Evolutionary conservation across 768 basidiomycete genomes (phyloP), one percentile per base, ranked within the genome.

Genomic region (Panaeolus papilionaceus): DNA sequence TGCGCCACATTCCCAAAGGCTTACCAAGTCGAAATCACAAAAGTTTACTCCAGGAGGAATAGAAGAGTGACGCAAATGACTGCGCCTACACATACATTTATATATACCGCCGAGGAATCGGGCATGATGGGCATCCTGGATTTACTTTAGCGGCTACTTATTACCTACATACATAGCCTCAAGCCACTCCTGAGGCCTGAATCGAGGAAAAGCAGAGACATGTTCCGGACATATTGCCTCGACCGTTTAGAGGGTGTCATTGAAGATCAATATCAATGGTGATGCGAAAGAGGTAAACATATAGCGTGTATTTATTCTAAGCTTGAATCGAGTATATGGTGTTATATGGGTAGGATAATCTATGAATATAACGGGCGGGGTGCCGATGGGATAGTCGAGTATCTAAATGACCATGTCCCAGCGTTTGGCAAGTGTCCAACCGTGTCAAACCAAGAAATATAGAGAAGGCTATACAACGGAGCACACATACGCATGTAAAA

Each of bases 131-230:
- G 18, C 23, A 26, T 58, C 54, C 54, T 58, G 54, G 16, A 58
- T 58, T 33, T 37, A 58, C 54, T 28, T 37, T 37, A 1, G 33
- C 54, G 33, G 54, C 14, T 18, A 33, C n/a, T 58, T 44, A 18
- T 44, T 44, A 16, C 5, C 42, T 18, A 40, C 23, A 6, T 26
- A 26, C 49, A 26, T 26, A 28, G 28, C 6, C 28, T 58, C 26
- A 58, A 26, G 54, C 28, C 54, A 58, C 54, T 58, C 54, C 54
- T 58, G 54, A 58, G 16, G 37, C 33, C 28, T 37, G 54, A 14
- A 58, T 58, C 14, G 28, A 58, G 54, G 37, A 49, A 14, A 20
- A 16, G 14, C 5, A 44, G 8, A 49, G n/a, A 20, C 20, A 49
- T 23, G 28, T 14, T 58, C 54, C 54, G 28, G 33, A 33, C 33